A percentile compares a stretch with the other conserved stretches of the same genome.
phyloP scores from a whole-genome alignment of 495 filamentous ascomycete genomes.

The Podospora tetraspora region DNA sequence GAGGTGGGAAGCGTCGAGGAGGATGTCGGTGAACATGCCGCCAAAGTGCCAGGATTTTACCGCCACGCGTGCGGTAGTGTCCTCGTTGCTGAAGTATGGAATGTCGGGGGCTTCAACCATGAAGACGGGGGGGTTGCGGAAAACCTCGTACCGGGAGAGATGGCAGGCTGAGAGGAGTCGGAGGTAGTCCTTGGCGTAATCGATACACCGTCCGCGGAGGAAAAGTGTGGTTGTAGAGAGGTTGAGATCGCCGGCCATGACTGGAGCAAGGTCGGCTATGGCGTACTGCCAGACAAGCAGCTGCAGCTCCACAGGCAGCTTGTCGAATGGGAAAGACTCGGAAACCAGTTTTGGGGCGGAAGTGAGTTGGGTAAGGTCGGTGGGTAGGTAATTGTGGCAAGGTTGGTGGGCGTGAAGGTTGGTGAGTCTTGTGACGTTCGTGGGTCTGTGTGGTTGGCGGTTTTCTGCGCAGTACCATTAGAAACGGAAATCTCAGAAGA shows the following conservation, averaged over 20 bases:
- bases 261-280: background rate
- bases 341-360: too few relatives aligned
- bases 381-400: too few relatives aligned
- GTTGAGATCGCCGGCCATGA: background rate
- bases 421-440: too few relatives aligned
- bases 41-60: background rate
- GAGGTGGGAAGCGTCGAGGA: background rate
- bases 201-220: background rate
- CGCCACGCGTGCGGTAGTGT: too few relatives aligned
- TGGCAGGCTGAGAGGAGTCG: background rate
- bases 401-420: too few relatives aligned
- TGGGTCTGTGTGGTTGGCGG: too few relatives aligned
- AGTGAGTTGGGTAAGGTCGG: too few relatives aligned
- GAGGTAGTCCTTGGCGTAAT: background rate
- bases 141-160: background rate
- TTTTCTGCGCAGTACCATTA: too few relatives aligned
- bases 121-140: background rate
- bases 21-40: background rate
- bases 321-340: background rate
- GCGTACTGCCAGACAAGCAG: background rate
- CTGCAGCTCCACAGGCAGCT: background rate
- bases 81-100: too few relatives aligned
- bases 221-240: background rate
- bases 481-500: too few relatives aligned
- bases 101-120: background rate